Evolutionary conservation across 805 yeast genomes (phyloP).

Genomic region (Yarrowia phangngaensis): DNA sequence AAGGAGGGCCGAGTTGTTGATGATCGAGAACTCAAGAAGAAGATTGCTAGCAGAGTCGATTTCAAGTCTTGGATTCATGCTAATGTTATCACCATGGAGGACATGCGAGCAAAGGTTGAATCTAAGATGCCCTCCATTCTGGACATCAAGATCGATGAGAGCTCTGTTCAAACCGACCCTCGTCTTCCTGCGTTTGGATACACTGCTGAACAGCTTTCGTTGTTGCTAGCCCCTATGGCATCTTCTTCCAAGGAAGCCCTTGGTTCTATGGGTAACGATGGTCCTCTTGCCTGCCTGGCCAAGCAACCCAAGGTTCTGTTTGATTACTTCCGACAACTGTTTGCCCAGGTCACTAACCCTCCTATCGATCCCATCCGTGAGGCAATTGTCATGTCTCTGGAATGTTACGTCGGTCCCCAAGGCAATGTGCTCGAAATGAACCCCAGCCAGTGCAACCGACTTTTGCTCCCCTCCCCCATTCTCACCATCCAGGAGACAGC

Average conservation of each 20-base stretch:
- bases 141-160: constrained; percentile 30
- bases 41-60: constrained; percentile 78
- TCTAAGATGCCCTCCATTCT: constrained; percentile 39
- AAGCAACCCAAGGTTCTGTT: constrained; percentile 86
- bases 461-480: constrained; percentile 78
- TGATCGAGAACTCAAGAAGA: constrained; percentile 78
- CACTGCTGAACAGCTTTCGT: constrained; percentile 85
- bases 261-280: constrained; percentile 98
- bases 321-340: constrained; percentile 92
- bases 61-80: constrained; percentile 92
- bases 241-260: constrained; percentile 85
- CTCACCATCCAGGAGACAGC: constrained; percentile 66
- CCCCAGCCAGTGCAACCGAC: constrained; percentile 85
- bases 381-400: constrained; percentile 92
- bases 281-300: constrained; percentile 90
- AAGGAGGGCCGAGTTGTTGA: constrained; percentile 89
- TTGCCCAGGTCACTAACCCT: constrained; percentile 98
- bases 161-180: constrained; percentile 72
- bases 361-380: constrained; percentile 98
- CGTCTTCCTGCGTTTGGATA: constrained; percentile 83
- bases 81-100: constrained; percentile 78
- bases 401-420: constrained; percentile 98
- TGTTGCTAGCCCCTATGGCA: constrained; percentile 91
- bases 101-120: constrained; percentile 59
- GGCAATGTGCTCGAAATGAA: constrained; percentile 92